Conservation (phyloP, 73 alveolate species). For the Symbiodinium pilosum region DNA sequence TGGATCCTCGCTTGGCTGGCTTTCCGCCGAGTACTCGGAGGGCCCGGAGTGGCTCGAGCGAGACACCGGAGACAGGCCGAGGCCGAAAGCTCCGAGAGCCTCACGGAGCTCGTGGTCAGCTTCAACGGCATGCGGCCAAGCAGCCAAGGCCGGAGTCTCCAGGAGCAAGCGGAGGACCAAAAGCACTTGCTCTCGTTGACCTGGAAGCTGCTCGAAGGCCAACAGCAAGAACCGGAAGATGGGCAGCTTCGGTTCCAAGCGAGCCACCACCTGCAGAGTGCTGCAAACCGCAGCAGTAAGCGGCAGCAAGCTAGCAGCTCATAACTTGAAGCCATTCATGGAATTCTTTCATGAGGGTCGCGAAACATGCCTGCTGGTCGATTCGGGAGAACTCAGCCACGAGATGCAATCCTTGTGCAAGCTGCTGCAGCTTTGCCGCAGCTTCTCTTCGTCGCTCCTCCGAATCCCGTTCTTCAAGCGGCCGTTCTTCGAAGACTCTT, state of each 20-base stretch:
- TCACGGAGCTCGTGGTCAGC: neutral
- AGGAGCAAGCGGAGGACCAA: neutral
- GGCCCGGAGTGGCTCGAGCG: neutral
- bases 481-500: neutral
- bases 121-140: neutral
- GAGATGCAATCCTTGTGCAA: conserved; percentile 26
- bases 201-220: conserved; percentile 1
- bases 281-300: too few relatives aligned
- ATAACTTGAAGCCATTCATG: too few relatives aligned
- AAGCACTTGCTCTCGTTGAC: neutral
- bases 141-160: neutral
- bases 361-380: neutral
- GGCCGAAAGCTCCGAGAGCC: neutral
- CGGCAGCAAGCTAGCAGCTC: too few relatives aligned
- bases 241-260: conserved; percentile 51
- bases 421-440: neutral
- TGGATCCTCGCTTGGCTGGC: too few relatives aligned
- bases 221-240: conserved; percentile 23
- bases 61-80: neutral
- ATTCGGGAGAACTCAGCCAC: neutral
- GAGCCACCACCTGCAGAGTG: neutral
- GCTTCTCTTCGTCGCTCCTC: neutral
- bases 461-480: too few relatives aligned
- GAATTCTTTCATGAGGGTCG: too few relatives aligned
- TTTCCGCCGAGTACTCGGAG: neutral